Conservation (phyloP, 352 stramenopile genomes). For the Blastocystis sp. region DNA sequence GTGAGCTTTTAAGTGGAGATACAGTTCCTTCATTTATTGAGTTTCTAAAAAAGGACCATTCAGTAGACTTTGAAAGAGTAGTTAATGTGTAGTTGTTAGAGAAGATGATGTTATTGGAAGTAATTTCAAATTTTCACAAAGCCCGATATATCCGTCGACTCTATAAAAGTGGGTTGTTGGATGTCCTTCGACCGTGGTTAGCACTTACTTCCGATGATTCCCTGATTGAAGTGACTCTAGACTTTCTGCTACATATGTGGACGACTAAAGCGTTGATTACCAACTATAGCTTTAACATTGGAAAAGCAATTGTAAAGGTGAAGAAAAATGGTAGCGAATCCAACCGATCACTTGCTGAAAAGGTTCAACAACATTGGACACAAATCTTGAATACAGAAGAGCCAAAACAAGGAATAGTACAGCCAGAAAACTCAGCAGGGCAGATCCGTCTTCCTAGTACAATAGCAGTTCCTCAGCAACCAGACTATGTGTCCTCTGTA, state of each 20-base stretch:
- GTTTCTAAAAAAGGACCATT: constrained; percentile 36
- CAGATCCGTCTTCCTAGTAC: neutral
- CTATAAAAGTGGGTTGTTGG: constrained; percentile 42
- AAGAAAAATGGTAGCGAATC: constrained; percentile 38
- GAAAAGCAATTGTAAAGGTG: constrained; percentile 51
- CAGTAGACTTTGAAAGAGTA: neutral
- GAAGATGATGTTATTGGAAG: constrained; percentile 42
- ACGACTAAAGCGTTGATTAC: constrained; percentile 41
- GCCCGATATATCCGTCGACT: neutral
- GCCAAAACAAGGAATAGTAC: neutral
- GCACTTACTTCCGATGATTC: neutral
- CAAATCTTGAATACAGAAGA: constrained; percentile 46
- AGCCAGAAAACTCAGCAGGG: neutral
- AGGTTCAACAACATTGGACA: constrained; percentile 48
- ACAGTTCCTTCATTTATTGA: neutral
- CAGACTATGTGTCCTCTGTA: neutral
- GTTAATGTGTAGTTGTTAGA: constrained; percentile 17
- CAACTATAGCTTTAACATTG: constrained; percentile 47
- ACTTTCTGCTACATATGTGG: constrained; percentile 46
- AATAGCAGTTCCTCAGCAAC: neutral
- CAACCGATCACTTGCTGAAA: constrained; percentile 6
- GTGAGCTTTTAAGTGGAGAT: constrained; percentile 28
- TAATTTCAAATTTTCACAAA: constrained; percentile 32
- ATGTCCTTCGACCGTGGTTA: constrained; percentile 41
- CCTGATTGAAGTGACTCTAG: neutral